Base-by-base conservation (phyloP, 2,329 filamentous ascomycete genomes). In the Plectosphaerella sp. region DNA sequence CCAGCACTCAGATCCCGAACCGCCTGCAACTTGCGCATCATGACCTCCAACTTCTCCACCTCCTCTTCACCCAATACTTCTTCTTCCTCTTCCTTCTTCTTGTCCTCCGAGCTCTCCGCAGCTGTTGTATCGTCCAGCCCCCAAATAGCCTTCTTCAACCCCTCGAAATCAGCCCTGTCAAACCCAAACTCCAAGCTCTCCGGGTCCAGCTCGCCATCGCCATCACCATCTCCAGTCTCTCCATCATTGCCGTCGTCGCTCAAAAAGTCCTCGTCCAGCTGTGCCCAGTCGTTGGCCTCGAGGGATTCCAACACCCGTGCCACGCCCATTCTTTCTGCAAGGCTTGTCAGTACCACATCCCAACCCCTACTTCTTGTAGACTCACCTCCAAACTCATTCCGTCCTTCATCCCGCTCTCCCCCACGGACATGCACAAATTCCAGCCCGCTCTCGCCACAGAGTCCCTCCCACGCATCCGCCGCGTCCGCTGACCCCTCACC, bases 11-110 rank as follows among this genome's bases (percentile, higher is more conserved):
- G 75, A 50, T 87, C 83, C 61, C 75, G 69, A 9, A 81, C 81
- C 2, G 82, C 82, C 65, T 83, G 80, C 54, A 88, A 69, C 65
- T 80, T 85, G 48, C 74, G 68, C 80, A 88, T 86, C 77, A 87
- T 80, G 49, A 70, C 68, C 60, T 86, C 82, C 28, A 88, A 63
- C 63, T 82, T 80, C 60, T 77, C 74, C 15, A 87, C 74, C 35
- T 83, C 78, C 1, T 77, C 74, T 15, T 67, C 69, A 3, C 75
- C 50, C 4, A 74, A 68, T 16, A 71, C 70, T 7, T 70, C 70
- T 58, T 58, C 57, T 20, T 64, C 58, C 35, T 54, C 36, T 45
- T 25, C 3, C n/a, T 35, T 48, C 52, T 36, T 35, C 12, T 12
- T 25, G 12, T 24, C 52, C 10, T 46, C 50, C 11, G 53, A 53